These are phyloP conservation scores for Decorospora gaudefroyi DNA, from an alignment of 2,329 filamentous ascomycete genomes.

Conservation along the genomic window DNA sequence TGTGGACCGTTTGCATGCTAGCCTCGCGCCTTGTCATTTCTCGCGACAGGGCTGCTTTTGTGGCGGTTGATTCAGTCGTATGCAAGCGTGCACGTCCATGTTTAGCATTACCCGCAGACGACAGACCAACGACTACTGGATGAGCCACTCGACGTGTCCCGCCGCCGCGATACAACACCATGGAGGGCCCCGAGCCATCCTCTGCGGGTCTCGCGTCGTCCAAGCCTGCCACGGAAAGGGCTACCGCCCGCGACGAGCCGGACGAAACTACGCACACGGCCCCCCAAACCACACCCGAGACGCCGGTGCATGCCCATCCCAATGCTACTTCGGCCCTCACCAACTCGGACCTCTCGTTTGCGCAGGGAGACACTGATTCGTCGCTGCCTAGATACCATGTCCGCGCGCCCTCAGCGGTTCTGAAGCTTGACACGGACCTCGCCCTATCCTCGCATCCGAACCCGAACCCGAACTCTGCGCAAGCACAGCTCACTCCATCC, in stretches of 20 bases:
- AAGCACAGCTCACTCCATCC: conserved; percentile 30
- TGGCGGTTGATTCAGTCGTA: conserved; percentile 2
- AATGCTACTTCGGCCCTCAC: conserved; percentile 29
- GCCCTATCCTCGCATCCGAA: conserved; percentile 34
- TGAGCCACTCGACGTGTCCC: conserved; percentile 21
- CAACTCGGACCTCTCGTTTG: conserved; percentile 31
- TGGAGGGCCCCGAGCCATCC: conserved; percentile 38
- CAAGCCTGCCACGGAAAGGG: conserved; percentile 20
- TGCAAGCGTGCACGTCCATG: conserved; percentile 18
- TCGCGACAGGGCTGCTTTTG: conserved; percentile 8
- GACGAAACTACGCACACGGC: conserved; percentile 4
- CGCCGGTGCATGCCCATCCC: conserved; percentile 23
- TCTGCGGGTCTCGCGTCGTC: conserved; percentile 27
- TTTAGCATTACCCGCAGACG: conserved; percentile 20
- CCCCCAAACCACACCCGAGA: conserved; percentile 13
- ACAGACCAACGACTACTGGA: conserved; percentile 20
- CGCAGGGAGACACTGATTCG: conserved; percentile 12
- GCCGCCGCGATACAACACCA: conserved; percentile 40
- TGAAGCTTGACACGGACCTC: conserved; percentile 41
- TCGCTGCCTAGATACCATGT: conserved; percentile 31
- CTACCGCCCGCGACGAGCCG: conserved; percentile 19
- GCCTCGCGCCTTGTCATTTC: conserved; percentile 1
- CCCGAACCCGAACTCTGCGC: conserved; percentile 19
- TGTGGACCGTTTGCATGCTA: not conserved
- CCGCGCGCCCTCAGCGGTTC: conserved; percentile 29